A percentile compares a stretch with the other conserved stretches of the same genome.
Evolutionary conservation across 371 early-diverging fungal species (phyloP).

Genomic region (Phascolomyces articulosus): DNA sequence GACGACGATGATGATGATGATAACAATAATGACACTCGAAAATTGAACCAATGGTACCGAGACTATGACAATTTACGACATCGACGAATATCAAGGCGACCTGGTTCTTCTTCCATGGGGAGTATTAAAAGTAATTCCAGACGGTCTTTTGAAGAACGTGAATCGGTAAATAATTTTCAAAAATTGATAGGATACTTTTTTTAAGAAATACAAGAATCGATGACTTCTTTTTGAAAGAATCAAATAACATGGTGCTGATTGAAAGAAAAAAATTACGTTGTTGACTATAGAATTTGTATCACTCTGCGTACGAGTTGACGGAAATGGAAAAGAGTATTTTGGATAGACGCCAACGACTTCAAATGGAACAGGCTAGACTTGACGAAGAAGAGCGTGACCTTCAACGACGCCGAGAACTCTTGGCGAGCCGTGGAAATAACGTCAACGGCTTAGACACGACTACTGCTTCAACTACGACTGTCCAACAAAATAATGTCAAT

Average conservation of each 20-base stretch:
- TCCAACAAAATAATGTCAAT: background rate
- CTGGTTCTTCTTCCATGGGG: background rate
- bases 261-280: background rate
- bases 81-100: background rate
- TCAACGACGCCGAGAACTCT: slow-evolving; percentile 15
- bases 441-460: slow-evolving; percentile 9
- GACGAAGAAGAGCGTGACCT: slow-evolving; percentile 29
- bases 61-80: background rate
- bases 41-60: background rate
- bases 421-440: slow-evolving; percentile 14
- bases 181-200: background rate
- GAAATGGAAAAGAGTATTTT: slow-evolving; percentile 26
- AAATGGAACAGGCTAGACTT: slow-evolving; percentile 26
- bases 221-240: no score
- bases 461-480: background rate
- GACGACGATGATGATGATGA: slow-evolving; percentile 5
- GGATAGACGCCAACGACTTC: slow-evolving; percentile 23
- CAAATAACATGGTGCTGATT: background rate
- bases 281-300: slow-evolving; percentile 1
- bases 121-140: background rate
- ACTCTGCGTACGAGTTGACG: slow-evolving; percentile 22
- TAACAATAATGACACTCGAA: background rate
- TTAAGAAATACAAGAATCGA: no score
- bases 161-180: background rate
- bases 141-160: background rate